These are phyloP conservation scores for Trypanosoma lewisi DNA, from an alignment of 208 protist genomes.

Conservation along the genomic window DNA sequence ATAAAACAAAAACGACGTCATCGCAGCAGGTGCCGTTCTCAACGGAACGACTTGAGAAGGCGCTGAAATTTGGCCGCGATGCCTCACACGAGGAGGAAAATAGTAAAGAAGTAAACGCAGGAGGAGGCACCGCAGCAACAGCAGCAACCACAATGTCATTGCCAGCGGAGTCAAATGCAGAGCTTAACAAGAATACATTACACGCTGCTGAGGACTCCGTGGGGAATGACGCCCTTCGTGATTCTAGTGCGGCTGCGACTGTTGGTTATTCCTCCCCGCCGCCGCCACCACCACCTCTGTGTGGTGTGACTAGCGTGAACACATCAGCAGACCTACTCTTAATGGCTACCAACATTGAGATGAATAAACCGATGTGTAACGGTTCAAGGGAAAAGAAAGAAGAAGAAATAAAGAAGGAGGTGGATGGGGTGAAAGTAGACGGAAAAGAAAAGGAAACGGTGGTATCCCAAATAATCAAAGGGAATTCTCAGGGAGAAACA, in stretches of 20 bases:
- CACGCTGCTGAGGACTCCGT: too few relatives aligned
- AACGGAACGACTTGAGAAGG: neutral
- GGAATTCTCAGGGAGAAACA: neutral
- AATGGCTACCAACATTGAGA: too few relatives aligned
- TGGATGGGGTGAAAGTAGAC: neutral
- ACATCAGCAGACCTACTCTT: too few relatives aligned
- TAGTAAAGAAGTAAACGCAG: neutral
- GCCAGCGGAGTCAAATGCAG: neutral
- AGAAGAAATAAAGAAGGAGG: too few relatives aligned
- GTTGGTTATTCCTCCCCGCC: too few relatives aligned
- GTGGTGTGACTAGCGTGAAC: too few relatives aligned
- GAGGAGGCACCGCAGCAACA: neutral
- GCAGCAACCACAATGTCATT: neutral
- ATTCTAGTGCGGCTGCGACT: too few relatives aligned
- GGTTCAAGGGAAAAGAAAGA: too few relatives aligned
- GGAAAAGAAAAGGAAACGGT: neutral
- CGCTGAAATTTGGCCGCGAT: neutral
- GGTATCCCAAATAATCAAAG: neutral
- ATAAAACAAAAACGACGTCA: too few relatives aligned
- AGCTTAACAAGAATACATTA: neutral
- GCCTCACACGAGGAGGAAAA: neutral
- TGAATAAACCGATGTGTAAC: too few relatives aligned
- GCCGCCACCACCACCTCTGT: too few relatives aligned
- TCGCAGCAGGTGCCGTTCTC: neutral
- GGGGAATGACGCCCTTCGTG: too few relatives aligned